phyloP scores from a whole-genome alignment of 768 basidiomycete genomes.

The Russula foetens region DNA sequence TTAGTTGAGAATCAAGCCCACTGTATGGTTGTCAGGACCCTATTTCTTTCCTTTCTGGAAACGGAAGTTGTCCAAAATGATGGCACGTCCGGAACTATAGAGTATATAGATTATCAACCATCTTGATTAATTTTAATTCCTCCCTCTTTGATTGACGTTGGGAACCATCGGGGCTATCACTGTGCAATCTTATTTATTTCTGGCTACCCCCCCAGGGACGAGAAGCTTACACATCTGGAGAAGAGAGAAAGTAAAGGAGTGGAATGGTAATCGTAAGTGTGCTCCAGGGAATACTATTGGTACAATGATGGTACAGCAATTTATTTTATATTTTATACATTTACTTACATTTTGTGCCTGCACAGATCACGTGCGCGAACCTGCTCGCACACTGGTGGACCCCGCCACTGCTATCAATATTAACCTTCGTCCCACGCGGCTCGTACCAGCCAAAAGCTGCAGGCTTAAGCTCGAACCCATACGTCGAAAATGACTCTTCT shows the following conservation, averaged over 20 bases:
- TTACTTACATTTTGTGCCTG: no score
- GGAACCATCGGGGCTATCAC: background rate
- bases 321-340: no score
- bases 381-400: no score
- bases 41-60: background rate
- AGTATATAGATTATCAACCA: background rate
- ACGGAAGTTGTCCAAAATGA: no score
- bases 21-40: background rate
- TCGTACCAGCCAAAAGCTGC: background rate
- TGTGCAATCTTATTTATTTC: background rate
- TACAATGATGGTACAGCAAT: background rate
- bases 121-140: background rate
- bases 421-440: background rate
- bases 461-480: background rate
- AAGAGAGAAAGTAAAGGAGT: background rate
- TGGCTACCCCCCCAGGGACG: background rate
- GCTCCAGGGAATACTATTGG: background rate
- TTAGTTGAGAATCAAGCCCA: conserved; percentile 21
- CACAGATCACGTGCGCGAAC: background rate
- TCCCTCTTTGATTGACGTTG: background rate
- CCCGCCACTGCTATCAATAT: background rate
- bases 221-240: background rate
- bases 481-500: background rate
- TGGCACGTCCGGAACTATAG: background rate
- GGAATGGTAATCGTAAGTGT: background rate